Conservation (phyloP, 169 alveolate genomes). For the Amoebophrya sp. region DNA sequence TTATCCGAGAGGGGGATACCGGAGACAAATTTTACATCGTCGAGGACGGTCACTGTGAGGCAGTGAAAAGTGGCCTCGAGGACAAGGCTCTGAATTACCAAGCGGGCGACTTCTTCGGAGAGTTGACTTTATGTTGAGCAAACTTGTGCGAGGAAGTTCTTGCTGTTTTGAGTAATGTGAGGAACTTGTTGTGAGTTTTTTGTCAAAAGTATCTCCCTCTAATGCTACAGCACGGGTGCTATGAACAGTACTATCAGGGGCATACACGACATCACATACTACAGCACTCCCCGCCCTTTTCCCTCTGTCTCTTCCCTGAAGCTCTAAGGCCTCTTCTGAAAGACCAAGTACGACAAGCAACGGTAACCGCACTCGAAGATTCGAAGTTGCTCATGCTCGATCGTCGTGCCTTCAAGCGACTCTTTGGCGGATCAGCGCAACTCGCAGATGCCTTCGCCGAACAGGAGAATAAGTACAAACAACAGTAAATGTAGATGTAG, state of each 20-base stretch:
- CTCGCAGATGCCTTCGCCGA: not conserved
- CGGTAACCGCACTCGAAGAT: not conserved
- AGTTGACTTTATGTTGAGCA: no score
- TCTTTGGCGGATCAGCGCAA: not conserved
- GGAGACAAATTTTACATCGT: slow-evolving; percentile 75
- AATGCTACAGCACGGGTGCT: no score
- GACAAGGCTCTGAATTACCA: not conserved
- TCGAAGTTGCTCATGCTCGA: not conserved
- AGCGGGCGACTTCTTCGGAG: not conserved
- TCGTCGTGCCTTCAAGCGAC: not conserved
- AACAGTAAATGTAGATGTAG: no score
- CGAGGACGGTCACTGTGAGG: not conserved
- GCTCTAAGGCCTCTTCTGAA: no score
- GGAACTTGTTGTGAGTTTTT: no score
- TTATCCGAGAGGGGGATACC: slow-evolving; percentile 80
- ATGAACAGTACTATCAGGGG: no score
- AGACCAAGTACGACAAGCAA: not conserved
- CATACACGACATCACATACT: no score
- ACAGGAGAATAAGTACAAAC: not conserved
- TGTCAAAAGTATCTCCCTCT: no score
- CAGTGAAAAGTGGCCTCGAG: not conserved
- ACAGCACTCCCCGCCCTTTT: no score
- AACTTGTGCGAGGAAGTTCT: no score
- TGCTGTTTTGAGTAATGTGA: no score
- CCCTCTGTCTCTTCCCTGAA: no score